Conservation (phyloP, 2,329 filamentous ascomycete species). For the Pleomassaria siparia region DNA sequence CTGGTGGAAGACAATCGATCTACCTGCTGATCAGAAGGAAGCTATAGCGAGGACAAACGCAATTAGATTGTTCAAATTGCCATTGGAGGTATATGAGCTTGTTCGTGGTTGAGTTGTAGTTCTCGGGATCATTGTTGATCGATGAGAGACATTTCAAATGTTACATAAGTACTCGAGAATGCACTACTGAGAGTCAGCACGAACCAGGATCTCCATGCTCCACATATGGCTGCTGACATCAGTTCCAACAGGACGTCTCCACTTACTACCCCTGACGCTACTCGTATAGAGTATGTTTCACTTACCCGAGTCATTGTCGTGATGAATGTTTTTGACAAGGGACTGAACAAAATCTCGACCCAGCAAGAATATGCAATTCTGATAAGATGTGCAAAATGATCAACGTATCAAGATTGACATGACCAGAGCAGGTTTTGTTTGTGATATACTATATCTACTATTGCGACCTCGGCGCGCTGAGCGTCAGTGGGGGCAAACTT, state of each 20-base stretch:
- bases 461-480: conserved; percentile 35
- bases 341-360: too few relatives aligned
- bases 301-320: too few relatives aligned
- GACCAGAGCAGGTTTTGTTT: neutral
- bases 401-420: neutral
- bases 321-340: too few relatives aligned
- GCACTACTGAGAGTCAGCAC: neutral
- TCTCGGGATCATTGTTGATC: too few relatives aligned
- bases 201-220: neutral
- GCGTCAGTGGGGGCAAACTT: conserved; percentile 46
- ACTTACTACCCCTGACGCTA: too few relatives aligned
- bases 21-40: conserved; percentile 29
- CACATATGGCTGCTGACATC: too few relatives aligned
- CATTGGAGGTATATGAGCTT: conserved; percentile 18
- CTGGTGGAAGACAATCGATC: conserved; percentile 32
- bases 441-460: conserved; percentile 10
- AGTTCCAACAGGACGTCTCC: neutral
- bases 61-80: conserved; percentile 30
- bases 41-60: conserved; percentile 27
- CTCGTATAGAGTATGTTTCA: too few relatives aligned
- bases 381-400: too few relatives aligned
- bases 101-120: neutral
- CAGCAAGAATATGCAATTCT: too few relatives aligned
- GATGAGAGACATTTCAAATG: neutral
- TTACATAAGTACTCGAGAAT: neutral